Base-by-base conservation (phyloP, 129 eudicot genomes). In the Tagetes erecta region DNA sequence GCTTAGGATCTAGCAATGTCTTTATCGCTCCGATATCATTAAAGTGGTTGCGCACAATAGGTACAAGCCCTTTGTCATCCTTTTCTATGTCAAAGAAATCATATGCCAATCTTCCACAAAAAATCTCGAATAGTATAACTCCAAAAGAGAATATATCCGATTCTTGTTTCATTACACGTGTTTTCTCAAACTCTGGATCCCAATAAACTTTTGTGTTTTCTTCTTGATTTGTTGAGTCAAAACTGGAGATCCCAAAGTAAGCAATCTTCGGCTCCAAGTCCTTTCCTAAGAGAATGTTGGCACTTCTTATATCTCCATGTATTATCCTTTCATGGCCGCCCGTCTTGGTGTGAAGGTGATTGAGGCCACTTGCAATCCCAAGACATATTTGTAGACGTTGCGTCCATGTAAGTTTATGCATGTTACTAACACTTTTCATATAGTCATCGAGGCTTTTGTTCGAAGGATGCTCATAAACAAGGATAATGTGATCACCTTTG, bases 401-500 rank as follows among this genome's bases (percentile, higher is more conserved):
- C n/a, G 53, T 41, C 55, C 56, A 67, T 10, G 53, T 67, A 42
- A 67, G 55, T 8, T 14, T 27, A 67, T 10, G 20, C 55, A 20
- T 6, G 8, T 67, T 30, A 42, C 10, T 38, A 0, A 9, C 2
- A 5, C 13, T 67, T 67, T 10, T 41, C 37, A 67, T 7, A 27
- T 20, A 67, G 6, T 42, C 39, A 44, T 42, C 38, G n/a, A 67
- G 71, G 53, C 55, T 67, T 67, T 55, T 35, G 2, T 67, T 8
- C 30, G 39, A 41, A 67, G 38, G 55, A 67, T 67, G 71, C 38
- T 67, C 71, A 4, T 67, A 67, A 2, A 67, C 71, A 14, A 67
- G 6, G 36, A 67, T 67, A 55, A 67, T 42, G 6, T 67, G 38
- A 27, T n/a, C 20, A 67, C 38, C 71, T 42, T 67, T 55, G 6